Percentiles rank a stretch among this genome's conserved stretches.
Conservation (phyloP, 345 rosid genomes). For the Excoecaria agallocha region DNA sequence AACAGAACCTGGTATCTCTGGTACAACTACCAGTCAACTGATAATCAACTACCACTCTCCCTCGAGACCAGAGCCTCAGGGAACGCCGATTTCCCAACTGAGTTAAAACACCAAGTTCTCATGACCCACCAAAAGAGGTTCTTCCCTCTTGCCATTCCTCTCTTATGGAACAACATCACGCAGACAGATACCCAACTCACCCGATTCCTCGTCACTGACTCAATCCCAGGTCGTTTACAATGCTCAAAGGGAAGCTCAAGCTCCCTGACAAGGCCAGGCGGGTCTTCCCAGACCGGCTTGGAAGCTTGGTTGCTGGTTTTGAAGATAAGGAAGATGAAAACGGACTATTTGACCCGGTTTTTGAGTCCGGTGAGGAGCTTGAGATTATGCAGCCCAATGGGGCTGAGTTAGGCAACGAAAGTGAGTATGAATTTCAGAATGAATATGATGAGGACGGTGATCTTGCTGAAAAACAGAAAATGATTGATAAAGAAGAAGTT, state of each 20-base stretch:
- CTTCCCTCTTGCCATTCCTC: background rate
- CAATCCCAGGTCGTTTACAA: slow-evolving; percentile 20
- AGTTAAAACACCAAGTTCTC: slow-evolving; percentile 13
- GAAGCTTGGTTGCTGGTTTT: slow-evolving; percentile 49
- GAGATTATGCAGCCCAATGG: slow-evolving; percentile 48
- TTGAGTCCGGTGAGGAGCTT: slow-evolving; percentile 60
- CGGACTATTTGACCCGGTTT: slow-evolving; percentile 23
- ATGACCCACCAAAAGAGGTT: background rate
- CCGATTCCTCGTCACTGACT: slow-evolving; percentile 16
- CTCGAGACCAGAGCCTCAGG: slow-evolving; percentile 11
- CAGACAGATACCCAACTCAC: slow-evolving; percentile 6
- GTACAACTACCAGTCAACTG: slow-evolving; percentile 38
- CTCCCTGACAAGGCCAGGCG: slow-evolving; percentile 42
- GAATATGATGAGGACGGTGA: slow-evolving; percentile 9
- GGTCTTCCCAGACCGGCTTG: slow-evolving; percentile 47
- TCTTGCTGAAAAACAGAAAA: slow-evolving; percentile 16
- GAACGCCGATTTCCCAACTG: background rate
- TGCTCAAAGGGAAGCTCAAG: slow-evolving; percentile 57
- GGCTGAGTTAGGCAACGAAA: slow-evolving; percentile 23
- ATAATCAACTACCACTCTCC: slow-evolving; percentile 41
- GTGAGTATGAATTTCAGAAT: slow-evolving; percentile 11
- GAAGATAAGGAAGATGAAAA: slow-evolving; percentile 33
- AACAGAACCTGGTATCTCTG: background rate
- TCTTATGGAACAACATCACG: slow-evolving; percentile 14
- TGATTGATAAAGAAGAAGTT: slow-evolving; percentile 21